These are phyloP conservation scores for Pseudonectria buxi DNA, from an alignment of 2,329 filamentous ascomycete genomes.

Conservation along the genomic window DNA sequence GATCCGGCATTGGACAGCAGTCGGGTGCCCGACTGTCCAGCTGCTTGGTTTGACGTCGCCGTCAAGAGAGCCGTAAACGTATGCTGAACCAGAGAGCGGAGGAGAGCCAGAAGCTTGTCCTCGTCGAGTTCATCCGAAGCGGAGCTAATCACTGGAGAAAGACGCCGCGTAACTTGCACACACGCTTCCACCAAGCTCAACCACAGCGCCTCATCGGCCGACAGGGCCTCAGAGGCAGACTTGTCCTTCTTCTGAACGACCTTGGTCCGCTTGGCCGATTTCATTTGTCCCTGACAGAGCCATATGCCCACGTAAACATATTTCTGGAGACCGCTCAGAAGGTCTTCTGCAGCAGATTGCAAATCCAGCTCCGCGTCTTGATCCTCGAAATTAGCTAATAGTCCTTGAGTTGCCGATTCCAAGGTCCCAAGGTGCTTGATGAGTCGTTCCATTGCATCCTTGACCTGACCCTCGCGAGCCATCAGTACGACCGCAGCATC, in stretches of 20 bases:
- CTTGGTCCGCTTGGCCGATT: slow-evolving; percentile 43
- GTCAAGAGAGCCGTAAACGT: slow-evolving; percentile 82
- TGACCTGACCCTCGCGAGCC: slow-evolving; percentile 77
- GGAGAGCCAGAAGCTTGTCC: slow-evolving; percentile 55
- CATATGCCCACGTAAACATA: slow-evolving; percentile 91
- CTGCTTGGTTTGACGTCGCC: slow-evolving; percentile 54
- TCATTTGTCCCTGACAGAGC: slow-evolving; percentile 84
- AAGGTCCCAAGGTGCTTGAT: slow-evolving; percentile 74
- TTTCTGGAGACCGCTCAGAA: slow-evolving; percentile 75
- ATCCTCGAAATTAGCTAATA: slow-evolving; percentile 57
- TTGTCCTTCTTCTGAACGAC: slow-evolving; percentile 45
- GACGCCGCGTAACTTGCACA: slow-evolving; percentile 56
- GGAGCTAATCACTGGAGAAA: slow-evolving; percentile 49
- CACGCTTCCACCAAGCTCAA: slow-evolving; percentile 53
- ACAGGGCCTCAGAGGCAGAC: slow-evolving; percentile 37
- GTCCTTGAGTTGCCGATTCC: slow-evolving; percentile 67
- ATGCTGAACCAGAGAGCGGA: slow-evolving; percentile 79
- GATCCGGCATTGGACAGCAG: slow-evolving; percentile 34
- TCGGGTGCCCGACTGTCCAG: slow-evolving; percentile 27
- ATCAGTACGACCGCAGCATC: slow-evolving; percentile 90
- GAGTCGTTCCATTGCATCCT: slow-evolving; percentile 76
- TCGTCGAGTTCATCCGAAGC: slow-evolving; percentile 39
- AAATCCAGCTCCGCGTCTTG: slow-evolving; percentile 44
- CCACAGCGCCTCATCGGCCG: slow-evolving; percentile 52
- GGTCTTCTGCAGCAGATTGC: slow-evolving; percentile 62